Evolutionary conservation across 768 basidiomycete genomes (phyloP).

Genomic region (Gyrodon lividus): DNA sequence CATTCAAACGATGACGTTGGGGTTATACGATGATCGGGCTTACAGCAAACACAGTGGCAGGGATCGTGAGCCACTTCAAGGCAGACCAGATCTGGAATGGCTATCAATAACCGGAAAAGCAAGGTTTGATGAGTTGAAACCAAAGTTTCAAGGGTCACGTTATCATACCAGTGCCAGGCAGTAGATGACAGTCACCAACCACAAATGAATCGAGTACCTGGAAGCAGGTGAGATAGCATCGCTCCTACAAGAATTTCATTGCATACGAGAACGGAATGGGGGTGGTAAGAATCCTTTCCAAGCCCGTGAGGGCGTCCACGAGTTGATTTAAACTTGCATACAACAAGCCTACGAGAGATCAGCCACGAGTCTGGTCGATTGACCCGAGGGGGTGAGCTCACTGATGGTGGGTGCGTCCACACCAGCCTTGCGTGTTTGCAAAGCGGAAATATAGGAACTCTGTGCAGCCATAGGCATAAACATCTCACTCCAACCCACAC

Average conservation of each 20-base stretch:
- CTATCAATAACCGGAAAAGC: slow-evolving; percentile 31
- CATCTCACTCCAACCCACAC: not conserved
- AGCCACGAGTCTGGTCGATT: not conserved
- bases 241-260: not conserved
- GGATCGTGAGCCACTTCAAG: slow-evolving; percentile 63
- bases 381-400: slow-evolving; percentile 29
- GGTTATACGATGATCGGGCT: slow-evolving; percentile 13
- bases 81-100: slow-evolving; percentile 62
- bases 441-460: slow-evolving; percentile 65
- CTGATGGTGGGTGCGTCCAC: slow-evolving; percentile 62
- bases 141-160: not conserved
- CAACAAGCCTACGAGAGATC: slow-evolving; percentile 40
- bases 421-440: slow-evolving; percentile 52
- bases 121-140: slow-evolving; percentile 1
- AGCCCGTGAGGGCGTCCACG: slow-evolving; percentile 63
- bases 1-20: not conserved
- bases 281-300: slow-evolving; percentile 73
- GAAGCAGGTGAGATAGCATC: not conserved
- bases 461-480: slow-evolving; percentile 24
- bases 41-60: slow-evolving; percentile 54
- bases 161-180: slow-evolving; percentile 54
- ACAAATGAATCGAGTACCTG: slow-evolving; percentile 69
- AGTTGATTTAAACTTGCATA: slow-evolving; percentile 50
- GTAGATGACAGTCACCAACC: slow-evolving; percentile 63
- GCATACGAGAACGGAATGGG: slow-evolving; percentile 74